Base-by-base conservation (phyloP, 345 rosid genomes). In the Salix dunnii region DNA sequence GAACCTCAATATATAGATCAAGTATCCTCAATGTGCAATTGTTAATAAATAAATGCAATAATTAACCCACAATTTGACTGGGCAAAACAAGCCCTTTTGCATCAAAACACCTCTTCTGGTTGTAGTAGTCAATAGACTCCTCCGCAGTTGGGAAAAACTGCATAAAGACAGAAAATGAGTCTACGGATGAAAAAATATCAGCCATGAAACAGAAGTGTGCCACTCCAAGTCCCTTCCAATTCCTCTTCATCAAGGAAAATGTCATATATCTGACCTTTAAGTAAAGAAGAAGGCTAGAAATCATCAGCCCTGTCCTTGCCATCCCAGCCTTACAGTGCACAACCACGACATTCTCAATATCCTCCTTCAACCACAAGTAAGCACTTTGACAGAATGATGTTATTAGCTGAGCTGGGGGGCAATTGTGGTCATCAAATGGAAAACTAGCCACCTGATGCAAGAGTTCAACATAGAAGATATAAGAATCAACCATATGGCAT, bases 121-220 rank as follows among this genome's bases (percentile, higher is more conserved):
- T 93, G 85, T 87, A 96, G 81, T 85, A 96, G 77, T 88, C 89
- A 74, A 93, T 90, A 69, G 94, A 87, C 79, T 92, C 97, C 85
- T 92, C 97, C 1, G 97, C 95, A 40, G 97, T 91, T n/a, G 97
- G 97, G 73, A 92, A 92, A 83, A 92, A 92, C 97, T 92, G 90
- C 63, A 84, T 62, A 80, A 12, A 68, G 49, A 81, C n/a, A 63
- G 62, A 49, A 74, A 60, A 55, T 31, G 62, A 21, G 14, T 68
- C 17, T 23, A 78, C 31, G 75, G n/a, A 38, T 10, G 21, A 36
- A 17, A 65, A 68, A 40, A 76, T 42, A 35, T 33, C 76, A 62
- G 79, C 60, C 60, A 65, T 42, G 31, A 67, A 76, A 71, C 65
- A 35, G 73, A 62, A 77, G 60, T 20, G 40, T 21, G 65, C 42